A percentile compares a stretch with the other conserved stretches of the same genome.
phyloP scores from a whole-genome alignment of 345 rosid genomes.

The Cardamine resedifolia region DNA sequence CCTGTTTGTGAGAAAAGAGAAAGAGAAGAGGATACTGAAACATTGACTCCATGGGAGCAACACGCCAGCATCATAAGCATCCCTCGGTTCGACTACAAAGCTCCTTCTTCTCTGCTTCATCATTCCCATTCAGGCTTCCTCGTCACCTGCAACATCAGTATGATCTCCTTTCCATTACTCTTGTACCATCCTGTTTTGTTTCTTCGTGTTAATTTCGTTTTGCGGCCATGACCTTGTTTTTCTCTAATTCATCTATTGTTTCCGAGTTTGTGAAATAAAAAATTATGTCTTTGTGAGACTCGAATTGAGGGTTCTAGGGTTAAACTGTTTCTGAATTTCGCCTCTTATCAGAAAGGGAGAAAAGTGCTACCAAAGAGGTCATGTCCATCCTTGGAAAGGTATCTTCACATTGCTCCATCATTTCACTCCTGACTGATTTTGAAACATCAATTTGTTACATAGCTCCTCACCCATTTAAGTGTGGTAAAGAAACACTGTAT shows the following conservation, averaged over 20 bases:
- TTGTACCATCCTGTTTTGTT: background rate
- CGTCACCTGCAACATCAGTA: slow-evolving; percentile 82
- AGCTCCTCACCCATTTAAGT: background rate
- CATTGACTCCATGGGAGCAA: slow-evolving; percentile 86
- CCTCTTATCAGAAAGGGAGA: slow-evolving; percentile 71
- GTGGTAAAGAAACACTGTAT: background rate
- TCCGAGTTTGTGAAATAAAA: too few relatives aligned
- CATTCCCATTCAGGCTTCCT: slow-evolving; percentile 84
- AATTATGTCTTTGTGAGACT: too few relatives aligned
- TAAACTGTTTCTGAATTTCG: slow-evolving; percentile 4
- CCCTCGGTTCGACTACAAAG: slow-evolving; percentile 90
- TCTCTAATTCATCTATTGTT: background rate
- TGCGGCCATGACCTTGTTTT: background rate
- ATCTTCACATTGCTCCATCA: background rate
- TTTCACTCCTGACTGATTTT: background rate
- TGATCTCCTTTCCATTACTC: background rate
- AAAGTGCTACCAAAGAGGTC: slow-evolving; percentile 89
- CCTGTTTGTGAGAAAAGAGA: slow-evolving; percentile 25
- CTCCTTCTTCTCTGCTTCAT: slow-evolving; percentile 71
- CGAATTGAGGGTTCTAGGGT: background rate
- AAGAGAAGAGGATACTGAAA: slow-evolving; percentile 27
- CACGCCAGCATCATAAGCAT: slow-evolving; percentile 72
- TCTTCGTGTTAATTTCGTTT: background rate
- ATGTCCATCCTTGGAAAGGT: slow-evolving; percentile 82
- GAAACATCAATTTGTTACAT: background rate